Base-by-base conservation (phyloP, 176 grass and related monocot genomes). In the Juncus effusus region DNA sequence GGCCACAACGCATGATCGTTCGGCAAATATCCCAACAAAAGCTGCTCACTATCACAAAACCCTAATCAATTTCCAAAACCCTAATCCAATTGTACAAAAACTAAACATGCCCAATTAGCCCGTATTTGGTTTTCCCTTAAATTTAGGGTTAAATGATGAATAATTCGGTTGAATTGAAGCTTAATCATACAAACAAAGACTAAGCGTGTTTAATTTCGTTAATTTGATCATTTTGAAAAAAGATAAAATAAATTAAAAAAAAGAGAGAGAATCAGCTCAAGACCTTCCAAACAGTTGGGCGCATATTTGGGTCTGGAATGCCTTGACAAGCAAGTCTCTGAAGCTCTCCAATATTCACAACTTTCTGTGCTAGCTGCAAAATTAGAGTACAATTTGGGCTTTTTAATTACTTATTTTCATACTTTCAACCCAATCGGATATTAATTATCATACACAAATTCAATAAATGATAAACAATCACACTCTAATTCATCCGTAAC, bases 1-100 rank as follows among this genome's bases (percentile, higher is more conserved):
- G 75, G 11, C 94, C 94, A 97, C 47, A 97, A 55, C 37, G 85
- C 73, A 65, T 57, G 85, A 78, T 97, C 94, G 72, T 52, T 76
- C 57, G 88, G 88, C 64, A 97, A 79, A 70, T 93, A 93, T 59
- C 88, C 94, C 85, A 97, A 86, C 13, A 97, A 86, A 82, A 97
- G 85, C 94, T 93, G 94, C 78, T 89, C 74, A 79, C 88, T 92
- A 97, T 79, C 83, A 84, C 80, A 70, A 84, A 87, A 86, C 54
- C 83, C 65, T 79, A 89, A 86, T 86, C 79, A 86, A 82, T 92
- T 81, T 79, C 80, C 51, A 86, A 56, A 50, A 14, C 80, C 63
- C 36, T 28, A 28, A 28, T 28, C 51, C 50, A 79, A 67, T 54
- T 3, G 72, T 35, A 67, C 42, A 56, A 14, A 0, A 41, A 63